Percentiles rank a stretch among this genome's conserved stretches.
These are phyloP conservation scores for Ambrosiella xylebori DNA, from an alignment of 2,329 filamentous ascomycete species.

Conservation along the genomic window DNA sequence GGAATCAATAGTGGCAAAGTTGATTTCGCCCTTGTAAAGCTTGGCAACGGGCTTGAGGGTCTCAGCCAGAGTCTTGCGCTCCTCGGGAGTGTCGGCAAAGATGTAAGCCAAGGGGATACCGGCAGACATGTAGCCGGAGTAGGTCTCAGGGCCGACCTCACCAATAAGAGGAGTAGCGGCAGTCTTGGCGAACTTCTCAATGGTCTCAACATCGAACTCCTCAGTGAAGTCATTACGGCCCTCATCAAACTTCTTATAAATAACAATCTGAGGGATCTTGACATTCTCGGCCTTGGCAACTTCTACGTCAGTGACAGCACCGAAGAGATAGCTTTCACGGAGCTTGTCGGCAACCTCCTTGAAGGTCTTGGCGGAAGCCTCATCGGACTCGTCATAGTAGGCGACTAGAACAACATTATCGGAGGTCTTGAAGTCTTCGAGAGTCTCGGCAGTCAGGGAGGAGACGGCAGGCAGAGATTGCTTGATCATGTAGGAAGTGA, in stretches of 20 bases:
- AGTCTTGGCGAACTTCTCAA: constrained; percentile 69
- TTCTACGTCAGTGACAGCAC: constrained; percentile 63
- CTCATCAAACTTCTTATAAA: constrained; percentile 98
- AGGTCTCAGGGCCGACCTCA: constrained; percentile 93
- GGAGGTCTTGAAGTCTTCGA: constrained; percentile 92
- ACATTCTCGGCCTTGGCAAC: constrained; percentile 84
- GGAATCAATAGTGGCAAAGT: constrained; percentile 96
- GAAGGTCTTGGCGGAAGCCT: constrained; percentile 77
- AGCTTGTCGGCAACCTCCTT: constrained; percentile 53
- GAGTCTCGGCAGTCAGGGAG: constrained; percentile 56
- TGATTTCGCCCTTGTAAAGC: constrained; percentile 84
- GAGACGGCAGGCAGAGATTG: constrained; percentile 91
- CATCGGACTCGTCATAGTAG: constrained; percentile 67
- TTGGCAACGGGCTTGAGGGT: constrained; percentile 73
- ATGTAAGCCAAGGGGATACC: constrained; percentile 93
- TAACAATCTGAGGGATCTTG: constrained; percentile 67
- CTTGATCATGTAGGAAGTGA: constrained; percentile 89
- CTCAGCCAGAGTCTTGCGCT: constrained; percentile 63
- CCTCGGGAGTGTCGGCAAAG: constrained; percentile 82
- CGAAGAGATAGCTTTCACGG: constrained; percentile 86
- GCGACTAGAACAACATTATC: constrained; percentile 93
- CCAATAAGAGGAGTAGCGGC: constrained; percentile 80
- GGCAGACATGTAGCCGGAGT: constrained; percentile 82
- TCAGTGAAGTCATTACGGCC: constrained; percentile 74
- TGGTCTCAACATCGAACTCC: constrained; percentile 64